phyloP scores from a whole-genome alignment of 306 rosid genomes.

The Cotoneaster glaucophyllus region DNA sequence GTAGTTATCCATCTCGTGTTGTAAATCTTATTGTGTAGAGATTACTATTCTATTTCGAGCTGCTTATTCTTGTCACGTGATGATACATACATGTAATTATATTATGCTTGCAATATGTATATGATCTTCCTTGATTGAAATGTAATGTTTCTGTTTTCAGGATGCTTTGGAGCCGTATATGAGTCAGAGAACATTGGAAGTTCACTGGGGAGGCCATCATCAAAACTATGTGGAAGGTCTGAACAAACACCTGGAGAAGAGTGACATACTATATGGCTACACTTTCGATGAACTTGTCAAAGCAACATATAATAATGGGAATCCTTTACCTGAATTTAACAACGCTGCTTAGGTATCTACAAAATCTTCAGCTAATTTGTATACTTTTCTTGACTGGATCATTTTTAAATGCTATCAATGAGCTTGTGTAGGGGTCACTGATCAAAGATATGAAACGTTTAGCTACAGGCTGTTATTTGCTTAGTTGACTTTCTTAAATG shows the following conservation, averaged over 20 bases:
- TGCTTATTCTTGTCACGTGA: neutral
- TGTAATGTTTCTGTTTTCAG: neutral
- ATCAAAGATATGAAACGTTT: no score
- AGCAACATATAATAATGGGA: conserved; percentile 84
- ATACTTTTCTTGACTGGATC: neutral
- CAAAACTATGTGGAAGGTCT: conserved; percentile 59
- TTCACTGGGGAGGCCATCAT: conserved; percentile 88
- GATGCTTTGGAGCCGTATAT: conserved; percentile 56
- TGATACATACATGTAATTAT: neutral
- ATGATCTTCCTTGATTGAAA: neutral
- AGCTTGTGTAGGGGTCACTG: neutral
- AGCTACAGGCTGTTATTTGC: neutral
- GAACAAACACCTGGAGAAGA: conserved; percentile 77
- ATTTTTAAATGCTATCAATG: neutral
- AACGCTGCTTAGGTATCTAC: conserved; percentile 84
- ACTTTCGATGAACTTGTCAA: conserved; percentile 87
- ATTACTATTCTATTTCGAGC: neutral
- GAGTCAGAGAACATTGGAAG: conserved; percentile 31
- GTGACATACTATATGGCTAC: conserved; percentile 66
- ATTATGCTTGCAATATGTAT: neutral
- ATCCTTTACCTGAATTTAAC: conserved; percentile 82
- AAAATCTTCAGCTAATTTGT: conserved; percentile 15
- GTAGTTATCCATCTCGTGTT: neutral
- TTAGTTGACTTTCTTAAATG: neutral
- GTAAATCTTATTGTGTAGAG: neutral